phyloP scores from a whole-genome alignment of 805 yeast species.

The Lipomyces orientalis region DNA sequence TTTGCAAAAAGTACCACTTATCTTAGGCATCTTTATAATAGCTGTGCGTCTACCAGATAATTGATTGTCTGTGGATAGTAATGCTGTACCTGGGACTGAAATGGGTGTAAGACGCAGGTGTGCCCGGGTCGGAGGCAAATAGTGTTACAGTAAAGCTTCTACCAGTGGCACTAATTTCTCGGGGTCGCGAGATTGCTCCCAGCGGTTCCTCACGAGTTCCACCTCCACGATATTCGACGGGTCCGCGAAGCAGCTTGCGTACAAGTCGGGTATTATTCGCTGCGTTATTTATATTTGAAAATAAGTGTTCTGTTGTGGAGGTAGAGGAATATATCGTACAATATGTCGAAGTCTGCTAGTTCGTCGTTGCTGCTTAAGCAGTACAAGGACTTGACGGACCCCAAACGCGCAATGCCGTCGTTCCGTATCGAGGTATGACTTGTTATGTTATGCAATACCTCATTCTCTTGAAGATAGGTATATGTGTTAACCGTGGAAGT shows the following conservation, averaged over 20 bases:
- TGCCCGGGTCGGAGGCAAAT: neutral
- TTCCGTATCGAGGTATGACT: constrained; percentile 63
- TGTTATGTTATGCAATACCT: neutral
- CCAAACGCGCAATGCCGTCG: constrained; percentile 76
- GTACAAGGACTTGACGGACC: constrained; percentile 90
- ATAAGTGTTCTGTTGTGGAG: neutral
- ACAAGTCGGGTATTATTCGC: neutral
- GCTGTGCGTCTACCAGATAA: neutral
- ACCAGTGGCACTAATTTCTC: neutral
- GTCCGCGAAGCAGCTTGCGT: too few relatives aligned
- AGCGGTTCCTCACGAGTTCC: neutral
- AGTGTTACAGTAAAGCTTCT: neutral
- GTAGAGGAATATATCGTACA: neutral
- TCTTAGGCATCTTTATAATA: constrained; percentile 40
- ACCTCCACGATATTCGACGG: neutral
- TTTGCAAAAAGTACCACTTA: constrained; percentile 32
- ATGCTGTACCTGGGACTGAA: neutral
- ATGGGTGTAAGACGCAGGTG: neutral
- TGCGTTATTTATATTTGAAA: neutral
- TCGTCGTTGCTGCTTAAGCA: constrained; percentile 91
- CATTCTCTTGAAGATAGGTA: neutral
- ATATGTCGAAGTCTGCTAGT: constrained; percentile 36
- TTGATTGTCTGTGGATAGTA: neutral
- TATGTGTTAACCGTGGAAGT: neutral
- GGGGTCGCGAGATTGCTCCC: neutral